These are phyloP conservation scores for Pichia terricola DNA, from an alignment of 1,139 yeast species.

Conservation along the genomic window DNA sequence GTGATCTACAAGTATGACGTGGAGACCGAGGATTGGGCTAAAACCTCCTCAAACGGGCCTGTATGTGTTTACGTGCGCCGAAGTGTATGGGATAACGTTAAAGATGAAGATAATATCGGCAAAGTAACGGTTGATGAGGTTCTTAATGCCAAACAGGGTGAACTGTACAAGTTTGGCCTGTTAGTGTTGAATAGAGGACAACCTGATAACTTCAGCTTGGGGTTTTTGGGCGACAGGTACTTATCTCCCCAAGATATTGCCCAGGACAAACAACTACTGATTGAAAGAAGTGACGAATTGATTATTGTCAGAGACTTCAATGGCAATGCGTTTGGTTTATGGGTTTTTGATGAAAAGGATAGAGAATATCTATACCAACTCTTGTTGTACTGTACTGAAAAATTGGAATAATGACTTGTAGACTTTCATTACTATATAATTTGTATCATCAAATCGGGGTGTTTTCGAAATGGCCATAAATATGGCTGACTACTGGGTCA, in stretches of 20 bases:
- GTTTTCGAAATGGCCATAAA: neutral
- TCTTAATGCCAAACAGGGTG: slow-evolving; percentile 12
- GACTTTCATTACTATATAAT: no score
- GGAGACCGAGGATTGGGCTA: slow-evolving; percentile 66
- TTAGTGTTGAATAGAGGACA: slow-evolving; percentile 66
- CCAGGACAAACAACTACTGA: slow-evolving; percentile 51
- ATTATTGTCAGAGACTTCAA: slow-evolving; percentile 68
- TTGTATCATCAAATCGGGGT: neutral
- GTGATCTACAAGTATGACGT: slow-evolving; percentile 67
- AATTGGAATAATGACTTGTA: slow-evolving; percentile 2
- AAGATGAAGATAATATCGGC: slow-evolving; percentile 6
- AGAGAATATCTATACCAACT: slow-evolving; percentile 49
- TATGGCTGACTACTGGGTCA: no score
- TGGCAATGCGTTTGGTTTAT: slow-evolving; percentile 78
- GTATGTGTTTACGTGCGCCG: slow-evolving; percentile 57
- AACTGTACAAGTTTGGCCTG: slow-evolving; percentile 65
- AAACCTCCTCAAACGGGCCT: slow-evolving; percentile 73
- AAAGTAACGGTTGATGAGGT: slow-evolving; percentile 12
- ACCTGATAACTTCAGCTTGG: slow-evolving; percentile 73
- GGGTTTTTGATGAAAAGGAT: slow-evolving; percentile 78
- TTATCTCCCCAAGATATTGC: slow-evolving; percentile 33
- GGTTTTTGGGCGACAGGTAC: slow-evolving; percentile 52
- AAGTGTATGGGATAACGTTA: slow-evolving; percentile 12
- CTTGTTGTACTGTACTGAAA: slow-evolving; percentile 45
- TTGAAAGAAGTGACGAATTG: slow-evolving; percentile 69